Base-by-base conservation (phyloP, 2,329 filamentous ascomycete species). In the Teratosphaeria zuluensis region DNA sequence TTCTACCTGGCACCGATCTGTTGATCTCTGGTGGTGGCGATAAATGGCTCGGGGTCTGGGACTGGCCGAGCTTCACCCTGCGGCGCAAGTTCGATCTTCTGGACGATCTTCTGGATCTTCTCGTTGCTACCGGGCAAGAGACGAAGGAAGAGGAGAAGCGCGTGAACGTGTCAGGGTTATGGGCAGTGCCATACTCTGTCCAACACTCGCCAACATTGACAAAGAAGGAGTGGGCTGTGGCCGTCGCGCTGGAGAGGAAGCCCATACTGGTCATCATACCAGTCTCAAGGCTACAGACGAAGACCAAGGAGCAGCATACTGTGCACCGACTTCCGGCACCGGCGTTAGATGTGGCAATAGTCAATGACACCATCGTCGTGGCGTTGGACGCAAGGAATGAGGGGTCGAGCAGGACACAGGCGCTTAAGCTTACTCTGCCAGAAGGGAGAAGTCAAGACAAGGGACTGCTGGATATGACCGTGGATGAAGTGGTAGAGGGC, bases 1-100 rank as follows among this genome's bases (percentile, higher is more conserved):
- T 92, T 19, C 56, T 72, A 1, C 84, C 86, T 0, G 70, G 78
- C 28, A 78, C 79, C 2, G 79, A 84, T n/a, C 65, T 87, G 1
- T 80, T 99, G 32, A 75, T 97, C 33, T 95, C 91, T 5, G 94
- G 90, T 9, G 92, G 92, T 54, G 94, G 92, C 3, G 92, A 97
- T 66, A 79, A 86, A 59, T 81, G 86, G 63, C 69, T 99, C 9
- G 84, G 87, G 61, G 77, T 92, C 0, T 99, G 92, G 92, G 80
- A 92, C 62, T 99, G 92, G 92, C 74, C 76, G 51, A 74, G 73
- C 0, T 81, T 80, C 16, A 73, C 70, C 19, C 69, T 88, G 30
- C 68, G 85, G 0, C 77, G 80, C 28, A 84, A 78, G 65, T 72
- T 81, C 2, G 79, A 82, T 59, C 63, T 90, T 19, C 52, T 31